A percentile compares a stretch with the other conserved stretches of the same genome.
These are phyloP conservation scores for Nigrospora oryzae DNA, from an alignment of 2,329 filamentous ascomycete genomes.

Conservation along the genomic window DNA sequence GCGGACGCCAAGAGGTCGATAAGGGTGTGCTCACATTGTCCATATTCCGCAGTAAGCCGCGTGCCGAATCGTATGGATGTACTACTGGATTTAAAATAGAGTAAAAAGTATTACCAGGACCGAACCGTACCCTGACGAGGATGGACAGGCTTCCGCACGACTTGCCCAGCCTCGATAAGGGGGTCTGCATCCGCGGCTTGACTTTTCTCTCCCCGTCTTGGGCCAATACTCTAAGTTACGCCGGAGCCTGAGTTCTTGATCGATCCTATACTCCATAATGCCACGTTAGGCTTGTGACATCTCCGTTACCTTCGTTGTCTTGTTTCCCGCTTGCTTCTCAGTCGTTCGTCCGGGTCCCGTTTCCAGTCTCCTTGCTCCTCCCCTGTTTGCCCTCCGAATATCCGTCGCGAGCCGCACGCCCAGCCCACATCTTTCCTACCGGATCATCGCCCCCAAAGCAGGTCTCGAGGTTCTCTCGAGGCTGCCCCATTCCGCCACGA, in stretches of 20 bases:
- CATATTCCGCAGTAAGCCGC: no score
- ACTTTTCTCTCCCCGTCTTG: not conserved
- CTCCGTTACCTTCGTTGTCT: not conserved
- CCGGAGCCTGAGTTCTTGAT: not conserved
- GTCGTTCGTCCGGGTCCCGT: not conserved
- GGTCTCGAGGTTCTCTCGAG: conserved; percentile 12
- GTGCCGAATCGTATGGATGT: not conserved
- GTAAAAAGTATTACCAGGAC: not conserved
- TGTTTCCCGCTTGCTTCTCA: not conserved
- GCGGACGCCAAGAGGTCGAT: no score
- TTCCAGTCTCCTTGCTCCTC: not conserved
- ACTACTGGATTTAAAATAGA: conserved; percentile 2
- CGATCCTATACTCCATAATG: not conserved
- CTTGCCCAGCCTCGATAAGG: conserved; percentile 3
- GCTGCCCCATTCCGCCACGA: conserved; percentile 10
- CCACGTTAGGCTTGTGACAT: not conserved
- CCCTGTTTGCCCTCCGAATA: no score
- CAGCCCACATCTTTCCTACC: no score
- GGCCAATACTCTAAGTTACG: not conserved
- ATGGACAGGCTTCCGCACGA: conserved; percentile 1
- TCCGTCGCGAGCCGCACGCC: no score
- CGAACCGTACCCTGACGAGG: no score
- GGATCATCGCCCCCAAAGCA: no score
- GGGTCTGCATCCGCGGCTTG: not conserved
- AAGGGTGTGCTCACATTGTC: no score